Evolutionary conservation across 1,284 basidiomycete genomes (phyloP), one percentile per base, ranked within the genome.

Genomic region (Sporisorium reilianum): DNA sequence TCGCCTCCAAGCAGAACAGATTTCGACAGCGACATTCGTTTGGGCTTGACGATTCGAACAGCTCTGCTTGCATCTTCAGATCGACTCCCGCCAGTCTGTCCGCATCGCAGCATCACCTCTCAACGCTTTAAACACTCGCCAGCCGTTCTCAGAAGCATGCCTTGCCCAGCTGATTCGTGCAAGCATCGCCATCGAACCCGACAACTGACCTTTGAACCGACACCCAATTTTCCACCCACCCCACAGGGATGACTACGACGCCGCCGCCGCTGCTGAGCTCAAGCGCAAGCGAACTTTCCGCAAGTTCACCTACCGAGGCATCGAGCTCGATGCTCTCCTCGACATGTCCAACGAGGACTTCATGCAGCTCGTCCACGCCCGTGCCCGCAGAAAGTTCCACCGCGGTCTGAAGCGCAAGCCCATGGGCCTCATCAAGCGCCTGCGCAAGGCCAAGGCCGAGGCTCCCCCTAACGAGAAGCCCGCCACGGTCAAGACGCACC

Each of bases 371-470:
- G 96, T 99, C 80, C 96, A 98, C 87, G 94, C 96, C 79, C 95
- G 97, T 87, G 97, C 96, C 65, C 94, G 97, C 85, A 91, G 97
- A 87, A 93, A 95, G 87, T 99, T 99, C 92, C 92, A 95, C 87
- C 93, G 97, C 82, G 97, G 97, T 84, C 91, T 99, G 82, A 99
- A 98, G 90, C 93, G 95, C 88, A 92, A 92, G 87, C 96, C 97
- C 56, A 93, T 99, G 92, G 94, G 94, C 80, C 91, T 99, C 84
- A 98, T 99, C 87, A 99, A 99, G 90, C 98, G 99, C 88, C 90
- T 99, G 80, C 93, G 97, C 87, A 97, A 97, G 88, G 94, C 97
- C 77, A 99, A 99, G 91, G 97, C 96, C 89, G 95, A 98, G 87
- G 94, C 95, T 46, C 93, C 90, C 69, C 93, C 96, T 83, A 97